Evolutionary conservation across 345 rosid genomes (phyloP), one percentile per base, ranked within the genome.

Genomic region (Streptanthus diversifolius): DNA sequence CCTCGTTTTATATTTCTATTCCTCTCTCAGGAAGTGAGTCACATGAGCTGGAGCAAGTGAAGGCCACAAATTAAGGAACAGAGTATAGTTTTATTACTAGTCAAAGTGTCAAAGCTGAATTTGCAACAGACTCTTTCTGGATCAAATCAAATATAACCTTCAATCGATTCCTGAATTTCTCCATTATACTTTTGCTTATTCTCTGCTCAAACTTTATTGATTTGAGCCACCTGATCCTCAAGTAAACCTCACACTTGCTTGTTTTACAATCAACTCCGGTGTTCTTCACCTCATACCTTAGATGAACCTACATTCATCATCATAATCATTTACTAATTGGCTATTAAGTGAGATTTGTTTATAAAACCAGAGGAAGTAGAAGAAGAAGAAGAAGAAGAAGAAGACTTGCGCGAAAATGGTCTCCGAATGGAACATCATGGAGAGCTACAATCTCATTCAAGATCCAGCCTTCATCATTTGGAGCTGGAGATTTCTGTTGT

Each of bases 131-230:
- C 35, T 86, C 89, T 39, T 74, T 81, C 85, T 87, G 85, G 11
- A 82, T 82, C 72, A 86, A 73, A 65, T 83, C 89, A 49, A 88
- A 81, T 27, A 83, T 87, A 44, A 86, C 93, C 71, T 80, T 82
- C 25, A 82, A 60, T 51, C 91, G 51, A 18, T 75, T 79, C 29
- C 80, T 74, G 56, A 88, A 85, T 68, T 89, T 91, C 32, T 88
- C 84, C 17, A 80, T 82, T 71, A 88, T 54, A 73, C 90, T 89
- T 60, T 70, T 75, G 32, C 85, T 78, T 53, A 93, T 87, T 76
- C 89, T 84, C 80, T 81, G 87, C 85, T 85, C 89, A 78, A 89
- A 87, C 80, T 83, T 81, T 67, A 81, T 86, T 77, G 88, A 76
- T 75, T 83, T 93, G 70, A 84, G 79, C 97, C 96, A 93, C 5